These are phyloP conservation scores for Yamadazyma paraphyllophila DNA, from an alignment of 805 yeast genomes.

Conservation along the genomic window DNA sequence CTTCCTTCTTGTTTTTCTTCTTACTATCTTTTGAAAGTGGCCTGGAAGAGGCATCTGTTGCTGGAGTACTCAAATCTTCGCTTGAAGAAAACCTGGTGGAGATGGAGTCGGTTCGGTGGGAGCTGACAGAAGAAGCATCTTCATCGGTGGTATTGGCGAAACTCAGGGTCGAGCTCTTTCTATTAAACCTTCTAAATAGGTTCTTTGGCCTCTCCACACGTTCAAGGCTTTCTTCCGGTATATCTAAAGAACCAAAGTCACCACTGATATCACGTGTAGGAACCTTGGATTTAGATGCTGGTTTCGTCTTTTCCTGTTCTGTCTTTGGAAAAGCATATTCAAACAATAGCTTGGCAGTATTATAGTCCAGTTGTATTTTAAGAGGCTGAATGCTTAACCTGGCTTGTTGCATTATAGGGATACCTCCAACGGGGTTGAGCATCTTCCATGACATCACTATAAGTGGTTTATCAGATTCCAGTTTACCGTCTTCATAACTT, in stretches of 20 bases:
- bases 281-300: background rate
- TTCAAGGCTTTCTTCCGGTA: background rate
- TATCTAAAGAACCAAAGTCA: conserved; percentile 11
- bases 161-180: conserved; percentile 1
- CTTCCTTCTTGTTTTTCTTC: conserved; percentile 12
- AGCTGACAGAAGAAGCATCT: conserved; percentile 8
- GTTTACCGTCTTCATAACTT: conserved; percentile 15
- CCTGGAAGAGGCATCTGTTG: conserved; percentile 2
- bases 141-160: conserved; percentile 5
- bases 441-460: conserved; percentile 61
- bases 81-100: conserved; percentile 14
- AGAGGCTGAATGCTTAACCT: conserved; percentile 63
- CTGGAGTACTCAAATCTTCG: conserved; percentile 10
- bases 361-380: conserved; percentile 69
- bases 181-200: conserved; percentile 11
- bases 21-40: background rate
- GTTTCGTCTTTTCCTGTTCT: conserved; percentile 11
- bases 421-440: conserved; percentile 87
- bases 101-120: conserved; percentile 8
- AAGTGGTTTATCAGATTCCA: conserved; percentile 15
- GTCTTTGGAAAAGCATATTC: conserved; percentile 69
- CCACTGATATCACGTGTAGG: conserved; percentile 5
- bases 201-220: conserved; percentile 13
- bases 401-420: conserved; percentile 69
- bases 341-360: conserved; percentile 60